Evolutionary conservation across 352 stramenopile species (phyloP), one percentile per base, ranked within the genome.

Genomic region (Phytophthora vignae): DNA sequence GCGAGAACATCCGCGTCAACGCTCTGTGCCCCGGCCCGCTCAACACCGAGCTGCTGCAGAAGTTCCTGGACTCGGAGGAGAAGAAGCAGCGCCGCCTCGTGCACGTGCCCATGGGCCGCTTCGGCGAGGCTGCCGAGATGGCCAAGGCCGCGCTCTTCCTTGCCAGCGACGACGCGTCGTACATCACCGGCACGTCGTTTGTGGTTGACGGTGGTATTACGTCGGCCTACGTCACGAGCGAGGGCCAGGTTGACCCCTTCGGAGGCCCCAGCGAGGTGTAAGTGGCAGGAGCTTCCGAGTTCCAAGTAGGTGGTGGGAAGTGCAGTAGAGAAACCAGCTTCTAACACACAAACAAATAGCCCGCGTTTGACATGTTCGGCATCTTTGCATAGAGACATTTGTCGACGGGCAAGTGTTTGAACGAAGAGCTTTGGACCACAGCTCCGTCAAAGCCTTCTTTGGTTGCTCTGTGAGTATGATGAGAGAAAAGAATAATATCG

Each of bases 1-100:
- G 88, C 46, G 85, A 97, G 65, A 96, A 96, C 71, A 96, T 97
- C 62, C 83, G 90, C 19, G 90, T 97, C 22, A 97, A 97, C 63
- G 89, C 90, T 21, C 80, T 97, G 9, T 96, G 87, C 59, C 90
- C 90, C 4, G 90, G 90, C 22, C 90, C 90, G 52, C 75, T 97
- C 38, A 96, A 96, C 78, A 97, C 90, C 4, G 82, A 90, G 64
- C 79, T 96, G 62, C 76, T 97, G 52, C 88, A 96, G 75, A 95
- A 95, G 78, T 96, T 97, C 66, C 71, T 96, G 6, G 88, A 96
- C 64, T 79, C 71, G 44, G 83, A 95, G 48, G 90, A 85, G 55
- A 96, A 96, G 81, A 92, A 94, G 74, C 85, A 95, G 70, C 85
- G 90, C 55, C 84, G 90, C 22, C 81, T 96, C 38, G 90, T 96